Base-by-base conservation (phyloP, 2,329 filamentous ascomycete genomes). In the Emmonsiellopsis sp. region DNA sequence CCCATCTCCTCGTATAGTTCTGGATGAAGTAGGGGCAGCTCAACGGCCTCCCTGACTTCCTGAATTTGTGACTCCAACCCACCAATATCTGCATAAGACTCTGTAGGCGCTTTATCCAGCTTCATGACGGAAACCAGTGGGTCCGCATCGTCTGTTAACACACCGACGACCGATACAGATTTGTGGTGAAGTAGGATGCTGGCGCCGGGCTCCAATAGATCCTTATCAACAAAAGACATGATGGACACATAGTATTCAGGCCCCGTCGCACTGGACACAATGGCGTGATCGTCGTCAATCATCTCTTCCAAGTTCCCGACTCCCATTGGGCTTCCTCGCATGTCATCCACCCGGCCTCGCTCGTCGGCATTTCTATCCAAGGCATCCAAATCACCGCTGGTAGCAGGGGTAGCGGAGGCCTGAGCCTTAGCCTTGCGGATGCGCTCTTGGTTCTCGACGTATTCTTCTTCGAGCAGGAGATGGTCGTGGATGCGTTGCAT, bases 1-100 rank as follows among this genome's bases (percentile, higher is more conserved):
- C 93, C 93, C 93, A 98, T 98, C 77, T 98, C 93, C 73, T 98
- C 93, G 73, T 98, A 98, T 51, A 98, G 77, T 73, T 98, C 93
- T 0, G 93, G 93, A 69, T 98, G 93, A 55, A 98, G 79, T 58
- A 98, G 78, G 5, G 93, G 93, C 64, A 98, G 74, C 75, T 98
- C 93, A 54, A 98, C 93, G 1, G 93, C 95, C 76, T 98, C 93
- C 62, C 93, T 82, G 45, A 98, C 93, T 75, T 98, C 93, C 69
- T 98, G 93, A 56, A 98, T 98, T 71, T 98, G 93, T 55, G 81
- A 75, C 72, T 98, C 93, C 62, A 98, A 72, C 70, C 93, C 93
- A 77, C 93, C 93, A 75, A 98, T 98, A 73, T 98, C 93, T 55
- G 93, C 93, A 63, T 98, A 98, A 35, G 91, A 95, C 72, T 98